A percentile compares a stretch with the other conserved stretches of the same genome.
Evolutionary conservation across 2,329 filamentous ascomycete genomes (phyloP).

Genomic region (Colletotrichum incanum): DNA sequence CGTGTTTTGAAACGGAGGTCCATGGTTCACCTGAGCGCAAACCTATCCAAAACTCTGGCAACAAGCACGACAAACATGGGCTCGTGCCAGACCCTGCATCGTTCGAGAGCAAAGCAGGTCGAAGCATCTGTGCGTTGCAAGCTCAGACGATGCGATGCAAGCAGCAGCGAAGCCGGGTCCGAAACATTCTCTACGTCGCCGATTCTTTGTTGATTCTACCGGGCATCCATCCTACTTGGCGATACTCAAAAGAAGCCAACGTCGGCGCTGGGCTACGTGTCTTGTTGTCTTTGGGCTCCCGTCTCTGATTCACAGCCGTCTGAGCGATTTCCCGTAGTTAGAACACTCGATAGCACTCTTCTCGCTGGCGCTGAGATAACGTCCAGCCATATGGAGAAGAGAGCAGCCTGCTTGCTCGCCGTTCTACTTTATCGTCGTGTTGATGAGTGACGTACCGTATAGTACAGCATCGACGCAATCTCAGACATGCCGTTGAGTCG

Average conservation of each 20-base stretch:
- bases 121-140: not conserved
- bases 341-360: not conserved
- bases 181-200: not conserved
- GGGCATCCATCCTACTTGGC: too few relatives aligned
- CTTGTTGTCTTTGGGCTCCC: not conserved
- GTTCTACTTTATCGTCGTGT: not conserved
- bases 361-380: not conserved
- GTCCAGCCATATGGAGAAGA: too few relatives aligned
- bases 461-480: not conserved
- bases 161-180: not conserved
- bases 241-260: not conserved
- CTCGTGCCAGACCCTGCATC: conserved; percentile 12
- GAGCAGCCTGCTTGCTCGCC: not conserved
- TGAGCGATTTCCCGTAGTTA: not conserved
- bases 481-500: not conserved
- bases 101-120: not conserved
- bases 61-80: not conserved
- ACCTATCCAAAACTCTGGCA: conserved; percentile 8
- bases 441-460: not conserved
- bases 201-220: not conserved
- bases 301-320: not conserved
- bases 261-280: not conserved
- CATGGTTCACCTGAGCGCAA: conserved; percentile 34
- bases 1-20: conserved; percentile 33
- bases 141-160: conserved; percentile 7